Base-by-base conservation (phyloP, 257 asterid species). In the Solanum pennellii region DNA sequence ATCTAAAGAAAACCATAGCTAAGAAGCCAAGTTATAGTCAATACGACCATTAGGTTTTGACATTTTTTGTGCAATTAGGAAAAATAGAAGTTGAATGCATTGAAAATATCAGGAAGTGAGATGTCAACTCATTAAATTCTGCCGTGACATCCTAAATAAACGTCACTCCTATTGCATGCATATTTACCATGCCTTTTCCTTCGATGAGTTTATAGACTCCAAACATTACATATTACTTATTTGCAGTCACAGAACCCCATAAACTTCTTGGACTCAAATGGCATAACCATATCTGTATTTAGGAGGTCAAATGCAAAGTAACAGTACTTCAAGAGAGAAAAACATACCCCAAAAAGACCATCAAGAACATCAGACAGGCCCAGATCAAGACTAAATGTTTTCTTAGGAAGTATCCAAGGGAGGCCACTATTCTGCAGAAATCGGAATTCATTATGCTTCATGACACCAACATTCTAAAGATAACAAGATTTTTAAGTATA, bases 371-470 rank as follows among this genome's bases (percentile, higher is more conserved):
- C 94, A 12, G 93, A 88, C 88, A 92, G 82, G 72, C 92, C 86
- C 18, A 92, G 37, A 74, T 90, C 94, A 68, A 92, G 88, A 71
- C 90, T 89, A 71, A 91, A 90, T 35, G 91, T 87, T 88, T 93
- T 96, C 90, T 90, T 95, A 6, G 97, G 98, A 87, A 86, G 87
- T 90, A 86, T 88, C 99, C 99, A 97, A 60, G 99, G 99, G 87
- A 95, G 98, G 88, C 94, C 94, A 88, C 98, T 97, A 88, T 86
- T 97, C 99, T 97, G 98, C 92, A 91, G 65, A 80, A 80, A 80
- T 15, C 47, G 49, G 39, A 82, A 84, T 83, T 80, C 89, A 90
- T 83, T 75, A 79, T 79, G 66, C 29, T 47, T 47, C 11, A 47
- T 20, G 15, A 25, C 66, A 65, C 80, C 59, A 71, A 60, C 23